Evolutionary conservation across 1,139 yeast genomes (phyloP).

Genomic region (Yamadazyma mexicana): DNA sequence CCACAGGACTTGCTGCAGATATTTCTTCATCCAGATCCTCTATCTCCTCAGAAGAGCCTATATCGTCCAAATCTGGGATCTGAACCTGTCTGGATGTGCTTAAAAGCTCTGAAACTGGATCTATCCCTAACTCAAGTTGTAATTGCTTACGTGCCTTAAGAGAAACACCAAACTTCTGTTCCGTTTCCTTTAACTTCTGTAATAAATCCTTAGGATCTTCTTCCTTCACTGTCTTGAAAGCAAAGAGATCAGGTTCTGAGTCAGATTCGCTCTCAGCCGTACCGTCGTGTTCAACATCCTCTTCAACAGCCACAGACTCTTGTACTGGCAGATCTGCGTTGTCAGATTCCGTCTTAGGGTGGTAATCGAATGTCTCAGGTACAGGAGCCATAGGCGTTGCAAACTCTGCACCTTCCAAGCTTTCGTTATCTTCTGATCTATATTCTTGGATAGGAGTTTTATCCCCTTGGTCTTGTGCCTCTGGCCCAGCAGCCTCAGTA

Average conservation of each 20-base stretch:
- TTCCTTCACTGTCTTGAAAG: conserved; percentile 33
- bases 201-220: conserved; percentile 35
- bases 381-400: conserved; percentile 12
- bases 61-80: conserved; percentile 9
- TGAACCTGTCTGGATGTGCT: conserved; percentile 7
- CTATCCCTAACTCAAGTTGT: conserved; percentile 14
- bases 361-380: conserved; percentile 14
- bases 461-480: neutral
- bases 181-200: conserved; percentile 30
- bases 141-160: conserved; percentile 19
- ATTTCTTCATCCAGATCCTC: conserved; percentile 2
- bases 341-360: too few relatives aligned
- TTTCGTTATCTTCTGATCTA: neutral
- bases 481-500: neutral
- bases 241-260: conserved; percentile 10
- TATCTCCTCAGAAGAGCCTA: neutral
- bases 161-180: conserved; percentile 31
- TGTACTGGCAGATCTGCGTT: too few relatives aligned
- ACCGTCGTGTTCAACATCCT: too few relatives aligned
- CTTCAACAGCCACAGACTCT: neutral
- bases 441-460: neutral
- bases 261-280: conserved; percentile 1
- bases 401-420: neutral
- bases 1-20: too few relatives aligned
- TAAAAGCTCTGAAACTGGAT: conserved; percentile 30